These are phyloP conservation scores for Podila epigama DNA, from an alignment of 192 early-diverging fungal genomes.

Conservation along the genomic window DNA sequence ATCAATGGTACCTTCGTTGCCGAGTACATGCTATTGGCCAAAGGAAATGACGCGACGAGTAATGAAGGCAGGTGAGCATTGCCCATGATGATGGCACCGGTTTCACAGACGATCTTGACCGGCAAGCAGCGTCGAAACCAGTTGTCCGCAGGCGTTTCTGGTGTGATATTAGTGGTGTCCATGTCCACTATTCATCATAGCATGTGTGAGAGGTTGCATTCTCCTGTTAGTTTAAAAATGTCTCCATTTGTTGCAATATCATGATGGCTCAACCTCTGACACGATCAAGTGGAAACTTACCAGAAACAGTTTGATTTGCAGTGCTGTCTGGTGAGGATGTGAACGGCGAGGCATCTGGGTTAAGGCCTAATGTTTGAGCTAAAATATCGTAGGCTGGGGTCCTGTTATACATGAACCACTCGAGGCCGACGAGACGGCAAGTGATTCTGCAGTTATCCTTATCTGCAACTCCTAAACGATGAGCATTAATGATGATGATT, in stretches of 20 bases:
- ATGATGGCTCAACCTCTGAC: too few species aligned
- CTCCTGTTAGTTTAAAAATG: too few species aligned
- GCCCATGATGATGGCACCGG: slow-evolving; percentile 76
- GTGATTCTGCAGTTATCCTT: slow-evolving; percentile 64
- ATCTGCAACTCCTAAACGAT: slow-evolving; percentile 24
- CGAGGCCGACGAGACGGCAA: slow-evolving; percentile 75
- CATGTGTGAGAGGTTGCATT: background rate
- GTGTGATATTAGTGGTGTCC: slow-evolving; percentile 16
- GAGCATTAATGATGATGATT: background rate
- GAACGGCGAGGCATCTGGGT: slow-evolving; percentile 22
- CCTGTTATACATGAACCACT: slow-evolving; percentile 86
- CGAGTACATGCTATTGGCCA: slow-evolving; percentile 64
- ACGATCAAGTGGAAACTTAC: too few species aligned
- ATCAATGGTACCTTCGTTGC: slow-evolving; percentile 43
- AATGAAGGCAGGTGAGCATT: slow-evolving; percentile 71
- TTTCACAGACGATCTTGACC: slow-evolving; percentile 66
- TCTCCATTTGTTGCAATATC: too few species aligned
- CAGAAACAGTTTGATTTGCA: slow-evolving; percentile 21
- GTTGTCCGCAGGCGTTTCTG: slow-evolving; percentile 41
- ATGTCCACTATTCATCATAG: slow-evolving; percentile 33
- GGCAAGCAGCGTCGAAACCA: slow-evolving; percentile 69
- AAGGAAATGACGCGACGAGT: slow-evolving; percentile 64
- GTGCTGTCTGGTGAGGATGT: slow-evolving; percentile 1
- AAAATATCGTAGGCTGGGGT: slow-evolving; percentile 72
- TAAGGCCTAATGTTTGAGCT: slow-evolving; percentile 50